Percentiles rank a stretch among this genome's conserved stretches.
Conservation (phyloP, 441 rosid genomes). For the Cnidoscolus chayamansa region DNA sequence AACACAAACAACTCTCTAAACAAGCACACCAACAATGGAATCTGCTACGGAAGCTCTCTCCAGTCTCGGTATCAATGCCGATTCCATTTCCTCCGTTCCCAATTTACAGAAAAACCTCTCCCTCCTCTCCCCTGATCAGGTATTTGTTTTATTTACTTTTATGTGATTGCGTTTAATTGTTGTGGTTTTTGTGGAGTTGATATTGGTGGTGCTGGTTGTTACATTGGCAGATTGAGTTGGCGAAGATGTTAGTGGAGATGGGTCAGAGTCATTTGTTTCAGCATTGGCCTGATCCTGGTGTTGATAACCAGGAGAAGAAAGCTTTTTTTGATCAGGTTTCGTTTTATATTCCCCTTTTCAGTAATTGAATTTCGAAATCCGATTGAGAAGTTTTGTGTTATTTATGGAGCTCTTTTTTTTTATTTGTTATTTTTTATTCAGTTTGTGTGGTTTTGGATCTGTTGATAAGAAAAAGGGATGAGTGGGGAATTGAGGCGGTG, state of each 20-base stretch:
- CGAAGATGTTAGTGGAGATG: slow-evolving; percentile 61
- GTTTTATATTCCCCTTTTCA: background rate
- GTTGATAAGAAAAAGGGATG: background rate
- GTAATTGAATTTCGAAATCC: background rate
- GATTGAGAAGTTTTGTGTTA: background rate
- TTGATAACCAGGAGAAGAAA: slow-evolving; percentile 58
- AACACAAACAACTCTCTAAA: too few relatives aligned
- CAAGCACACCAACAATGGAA: slow-evolving; percentile 21
- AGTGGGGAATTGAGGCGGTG: background rate
- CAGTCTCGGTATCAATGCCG: slow-evolving; percentile 34
- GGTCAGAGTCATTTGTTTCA: slow-evolving; percentile 73
- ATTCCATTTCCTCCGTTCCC: slow-evolving; percentile 48
- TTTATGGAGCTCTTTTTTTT: background rate
- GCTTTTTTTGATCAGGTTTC: slow-evolving; percentile 71
- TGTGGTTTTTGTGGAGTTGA: background rate
- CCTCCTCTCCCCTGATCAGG: slow-evolving; percentile 63
- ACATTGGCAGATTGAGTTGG: slow-evolving; percentile 62
- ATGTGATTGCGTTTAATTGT: background rate
- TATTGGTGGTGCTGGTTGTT: background rate
- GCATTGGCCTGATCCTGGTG: slow-evolving; percentile 77
- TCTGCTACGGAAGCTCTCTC: slow-evolving; percentile 39
- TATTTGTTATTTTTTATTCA: background rate
- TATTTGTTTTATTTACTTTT: slow-evolving; percentile 10
- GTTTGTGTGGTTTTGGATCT: background rate
- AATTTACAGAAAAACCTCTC: slow-evolving; percentile 55